phyloP scores from a whole-genome alignment of 2,329 filamentous ascomycete genomes.

The Colletotrichum lentis region DNA sequence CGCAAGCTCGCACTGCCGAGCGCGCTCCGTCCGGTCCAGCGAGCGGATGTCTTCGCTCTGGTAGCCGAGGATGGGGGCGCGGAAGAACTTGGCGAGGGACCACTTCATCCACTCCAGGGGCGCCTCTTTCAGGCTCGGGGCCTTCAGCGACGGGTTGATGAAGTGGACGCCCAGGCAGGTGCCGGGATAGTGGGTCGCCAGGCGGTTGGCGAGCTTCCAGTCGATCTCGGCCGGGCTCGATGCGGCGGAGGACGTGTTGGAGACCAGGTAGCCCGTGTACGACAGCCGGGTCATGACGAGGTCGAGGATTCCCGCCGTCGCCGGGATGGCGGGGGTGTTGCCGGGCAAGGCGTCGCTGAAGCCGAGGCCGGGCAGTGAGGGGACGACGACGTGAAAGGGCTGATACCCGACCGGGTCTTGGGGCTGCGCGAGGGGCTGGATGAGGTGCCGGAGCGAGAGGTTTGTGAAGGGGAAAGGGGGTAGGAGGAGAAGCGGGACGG shows the following conservation, averaged over 20 bases:
- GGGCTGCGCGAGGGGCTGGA: slow-evolving; percentile 63
- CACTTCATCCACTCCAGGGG: slow-evolving; percentile 64
- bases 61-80: slow-evolving; percentile 64
- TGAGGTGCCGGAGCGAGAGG: slow-evolving; percentile 64
- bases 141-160: slow-evolving; percentile 62
- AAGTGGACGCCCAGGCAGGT: slow-evolving; percentile 69
- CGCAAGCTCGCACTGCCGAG: slow-evolving; percentile 37
- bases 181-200: slow-evolving; percentile 57
- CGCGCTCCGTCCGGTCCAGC: slow-evolving; percentile 45
- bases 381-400: slow-evolving; percentile 72
- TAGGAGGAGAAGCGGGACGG: slow-evolving; percentile 70
- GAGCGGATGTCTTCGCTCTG: slow-evolving; percentile 59
- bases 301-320: slow-evolving; percentile 65
- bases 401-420: slow-evolving; percentile 54
- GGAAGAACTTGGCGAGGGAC: slow-evolving; percentile 60
- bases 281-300: slow-evolving; percentile 67
- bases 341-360: slow-evolving; percentile 70
- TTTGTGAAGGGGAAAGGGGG: slow-evolving; percentile 73
- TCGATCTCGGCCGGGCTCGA: slow-evolving; percentile 60
- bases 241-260: slow-evolving; percentile 60
- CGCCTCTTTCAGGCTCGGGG: slow-evolving; percentile 56
- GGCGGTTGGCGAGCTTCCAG: slow-evolving; percentile 56
- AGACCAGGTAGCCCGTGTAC: slow-evolving; percentile 66
- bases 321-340: slow-evolving; percentile 57
- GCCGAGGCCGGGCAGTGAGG: slow-evolving; percentile 71